Conservation (phyloP, 129 eudicot species). For the Erigeron canadensis region DNA sequence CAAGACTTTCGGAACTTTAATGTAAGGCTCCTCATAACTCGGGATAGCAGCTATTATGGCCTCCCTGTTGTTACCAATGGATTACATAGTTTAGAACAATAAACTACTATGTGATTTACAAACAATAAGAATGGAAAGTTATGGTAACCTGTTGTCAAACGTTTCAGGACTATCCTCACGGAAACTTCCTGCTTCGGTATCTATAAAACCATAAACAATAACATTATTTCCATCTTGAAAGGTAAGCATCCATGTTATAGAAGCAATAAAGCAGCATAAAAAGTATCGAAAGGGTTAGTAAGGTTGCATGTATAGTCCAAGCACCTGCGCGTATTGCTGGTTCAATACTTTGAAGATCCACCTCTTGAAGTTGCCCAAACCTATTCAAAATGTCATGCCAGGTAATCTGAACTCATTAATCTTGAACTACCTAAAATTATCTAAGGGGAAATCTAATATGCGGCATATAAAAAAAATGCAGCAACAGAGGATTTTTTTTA, state of each 20-base stretch:
- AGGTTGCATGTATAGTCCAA: neutral
- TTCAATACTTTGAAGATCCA: conserved; percentile 88
- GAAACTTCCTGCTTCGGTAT: conserved; percentile 72
- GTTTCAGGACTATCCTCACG: conserved; percentile 76
- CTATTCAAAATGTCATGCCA: conserved; percentile 37
- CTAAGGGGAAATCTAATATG: neutral
- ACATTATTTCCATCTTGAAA: neutral
- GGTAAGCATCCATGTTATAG: neutral
- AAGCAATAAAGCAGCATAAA: neutral
- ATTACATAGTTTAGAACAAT: conserved; percentile 10
- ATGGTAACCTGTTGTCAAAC: conserved; percentile 63
- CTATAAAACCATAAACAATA: conserved; percentile 32
- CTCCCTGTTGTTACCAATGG: conserved; percentile 52
- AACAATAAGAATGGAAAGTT: neutral
- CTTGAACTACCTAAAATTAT: neutral
- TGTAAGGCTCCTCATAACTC: conserved; percentile 68
- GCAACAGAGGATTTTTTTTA: no score
- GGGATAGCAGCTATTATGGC: conserved; percentile 74
- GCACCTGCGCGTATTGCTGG: conserved; percentile 96
- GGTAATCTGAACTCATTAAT: conserved; percentile 2
- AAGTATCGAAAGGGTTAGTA: neutral
- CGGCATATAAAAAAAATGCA: no score
- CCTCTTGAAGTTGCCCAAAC: conserved; percentile 99
- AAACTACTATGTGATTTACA: neutral
- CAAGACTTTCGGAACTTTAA: conserved; percentile 88